Percentiles rank a stretch among this genome's conserved stretches.
Conservation (phyloP, 192 early-diverging fungal genomes). For the Linnemannia hyalina region DNA sequence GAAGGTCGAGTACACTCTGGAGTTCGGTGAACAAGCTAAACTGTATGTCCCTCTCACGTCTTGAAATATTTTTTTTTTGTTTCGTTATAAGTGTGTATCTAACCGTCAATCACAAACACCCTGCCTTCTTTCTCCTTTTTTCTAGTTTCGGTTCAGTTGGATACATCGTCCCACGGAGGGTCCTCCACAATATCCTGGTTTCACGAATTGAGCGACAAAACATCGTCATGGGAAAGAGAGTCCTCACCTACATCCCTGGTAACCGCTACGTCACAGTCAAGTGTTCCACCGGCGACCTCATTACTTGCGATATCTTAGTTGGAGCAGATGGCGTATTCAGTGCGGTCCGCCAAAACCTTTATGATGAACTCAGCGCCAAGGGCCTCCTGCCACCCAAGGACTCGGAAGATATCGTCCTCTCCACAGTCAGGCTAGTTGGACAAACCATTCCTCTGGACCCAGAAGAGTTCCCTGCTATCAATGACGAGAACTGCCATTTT, state of each 20-base stretch:
- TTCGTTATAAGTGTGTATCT: background rate
- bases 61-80: background rate
- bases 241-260: background rate
- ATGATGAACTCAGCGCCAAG: background rate
- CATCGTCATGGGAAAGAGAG: background rate
- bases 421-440: conserved; percentile 15
- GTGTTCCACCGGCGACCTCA: background rate
- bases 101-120: background rate
- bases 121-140: background rate
- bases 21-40: background rate
- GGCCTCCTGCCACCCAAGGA: conserved; percentile 8
- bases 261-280: background rate
- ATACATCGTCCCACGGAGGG: background rate
- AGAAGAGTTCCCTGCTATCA: conserved; percentile 6
- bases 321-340: conserved; percentile 13
- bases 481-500: background rate
- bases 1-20: background rate
- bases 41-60: background rate
- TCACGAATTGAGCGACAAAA: background rate
- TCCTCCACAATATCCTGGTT: background rate
- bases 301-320: conserved; percentile 15
- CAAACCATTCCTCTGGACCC: conserved; percentile 16
- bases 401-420: background rate
- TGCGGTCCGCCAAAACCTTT: conserved; percentile 18
- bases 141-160: background rate